Percentiles rank a stretch among this genome's conserved stretches.
Conservation (phyloP, 495 filamentous ascomycete species). For the Schizothecium vesticola region DNA sequence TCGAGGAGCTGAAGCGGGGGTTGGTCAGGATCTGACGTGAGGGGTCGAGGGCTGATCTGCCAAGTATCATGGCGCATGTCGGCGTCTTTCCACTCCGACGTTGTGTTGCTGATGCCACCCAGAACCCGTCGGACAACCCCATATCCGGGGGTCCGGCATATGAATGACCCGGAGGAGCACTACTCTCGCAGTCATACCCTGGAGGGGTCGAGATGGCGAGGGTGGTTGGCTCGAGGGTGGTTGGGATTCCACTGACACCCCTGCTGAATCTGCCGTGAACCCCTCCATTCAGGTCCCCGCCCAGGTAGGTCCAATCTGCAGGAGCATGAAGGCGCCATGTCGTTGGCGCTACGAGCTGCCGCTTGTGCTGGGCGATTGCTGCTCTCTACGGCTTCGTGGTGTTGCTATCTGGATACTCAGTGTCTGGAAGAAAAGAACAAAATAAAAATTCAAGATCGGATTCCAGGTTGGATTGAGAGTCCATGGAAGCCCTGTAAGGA, state of each 20-base stretch:
- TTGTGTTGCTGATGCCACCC: background rate
- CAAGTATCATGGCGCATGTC: background rate
- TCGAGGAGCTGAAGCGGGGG: background rate
- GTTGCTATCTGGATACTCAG: background rate
- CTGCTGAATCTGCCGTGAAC: background rate
- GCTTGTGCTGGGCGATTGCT: background rate
- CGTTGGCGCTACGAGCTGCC: background rate
- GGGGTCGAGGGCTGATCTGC: background rate
- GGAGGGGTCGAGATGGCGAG: background rate
- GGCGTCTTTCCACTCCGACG: background rate
- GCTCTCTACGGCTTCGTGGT: background rate
- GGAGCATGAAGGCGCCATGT: background rate
- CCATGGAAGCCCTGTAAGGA: background rate
- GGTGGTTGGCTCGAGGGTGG: background rate
- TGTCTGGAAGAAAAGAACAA: too few relatives aligned
- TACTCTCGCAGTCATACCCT: background rate
- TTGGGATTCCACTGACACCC: background rate
- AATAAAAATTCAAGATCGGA: background rate
- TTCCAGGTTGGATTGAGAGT: too few relatives aligned
- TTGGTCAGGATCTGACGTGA: background rate
- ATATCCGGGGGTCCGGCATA: background rate
- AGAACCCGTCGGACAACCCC: background rate
- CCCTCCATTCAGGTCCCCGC: background rate
- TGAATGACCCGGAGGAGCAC: background rate
- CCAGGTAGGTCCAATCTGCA: background rate